phyloP scores from a whole-genome alignment of 1,284 basidiomycete genomes.

The Salmacisia buchloeana region DNA sequence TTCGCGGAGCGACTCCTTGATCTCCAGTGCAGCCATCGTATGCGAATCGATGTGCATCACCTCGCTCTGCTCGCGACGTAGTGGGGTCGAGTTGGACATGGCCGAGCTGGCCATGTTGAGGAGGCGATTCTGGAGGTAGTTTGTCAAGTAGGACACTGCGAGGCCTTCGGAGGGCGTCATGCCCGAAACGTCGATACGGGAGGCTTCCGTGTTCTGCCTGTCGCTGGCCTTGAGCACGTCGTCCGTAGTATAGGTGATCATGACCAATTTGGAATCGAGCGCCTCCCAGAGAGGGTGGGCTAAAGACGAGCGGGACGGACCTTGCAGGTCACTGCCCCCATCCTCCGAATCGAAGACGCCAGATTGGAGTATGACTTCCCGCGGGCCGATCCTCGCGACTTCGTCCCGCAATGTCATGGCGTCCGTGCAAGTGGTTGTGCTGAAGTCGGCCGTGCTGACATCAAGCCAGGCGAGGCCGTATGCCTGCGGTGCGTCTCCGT shows the following conservation, averaged over 20 bases:
- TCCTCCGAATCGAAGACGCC: slow-evolving; percentile 15
- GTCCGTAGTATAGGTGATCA: not conserved
- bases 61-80: slow-evolving; percentile 1
- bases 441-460: slow-evolving; percentile 46
- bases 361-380: slow-evolving; percentile 35
- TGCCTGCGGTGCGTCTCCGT: not conserved
- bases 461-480: slow-evolving; percentile 48
- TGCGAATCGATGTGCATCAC: slow-evolving; percentile 46
- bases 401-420: slow-evolving; percentile 36
- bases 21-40: slow-evolving; percentile 42
- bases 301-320: not conserved
- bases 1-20: slow-evolving; percentile 27
- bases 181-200: not conserved
- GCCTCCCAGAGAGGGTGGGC: slow-evolving; percentile 17
- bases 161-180: slow-evolving; percentile 9
- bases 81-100: not conserved
- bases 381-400: slow-evolving; percentile 36
- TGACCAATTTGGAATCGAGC: slow-evolving; percentile 2
- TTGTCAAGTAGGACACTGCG: slow-evolving; percentile 31
- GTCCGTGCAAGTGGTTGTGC: slow-evolving; percentile 30
- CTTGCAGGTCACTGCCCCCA: too few species aligned
- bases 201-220: not conserved
- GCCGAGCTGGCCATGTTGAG: slow-evolving; percentile 17
- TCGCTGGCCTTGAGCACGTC: not conserved
- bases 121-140: slow-evolving; percentile 39